Evolutionary conservation across 108 stramenopile genomes (phyloP).

Genomic region (Hondaea fermentalgiana): DNA sequence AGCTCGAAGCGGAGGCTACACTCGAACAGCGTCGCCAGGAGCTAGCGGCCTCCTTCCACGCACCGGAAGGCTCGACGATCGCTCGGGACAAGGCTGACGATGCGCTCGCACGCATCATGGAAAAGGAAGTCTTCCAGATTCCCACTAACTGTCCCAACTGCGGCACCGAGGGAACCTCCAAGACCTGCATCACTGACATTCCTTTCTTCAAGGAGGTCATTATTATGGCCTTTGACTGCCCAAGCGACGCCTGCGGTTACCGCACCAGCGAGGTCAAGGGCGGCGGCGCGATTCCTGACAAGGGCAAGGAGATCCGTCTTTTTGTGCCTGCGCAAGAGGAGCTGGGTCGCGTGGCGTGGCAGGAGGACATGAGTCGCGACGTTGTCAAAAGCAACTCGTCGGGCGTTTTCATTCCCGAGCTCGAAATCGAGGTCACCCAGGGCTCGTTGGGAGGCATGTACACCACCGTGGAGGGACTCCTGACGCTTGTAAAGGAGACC

Average conservation of each 20-base stretch:
- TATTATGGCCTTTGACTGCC: slow-evolving; percentile 73
- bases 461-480: slow-evolving; percentile 74
- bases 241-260: slow-evolving; percentile 65
- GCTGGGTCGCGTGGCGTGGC: neutral
- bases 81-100: neutral
- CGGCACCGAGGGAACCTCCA: slow-evolving; percentile 23
- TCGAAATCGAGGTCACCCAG: slow-evolving; percentile 49
- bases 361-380: slow-evolving; percentile 64
- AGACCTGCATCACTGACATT: slow-evolving; percentile 72
- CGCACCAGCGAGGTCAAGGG: slow-evolving; percentile 64
- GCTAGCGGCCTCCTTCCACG: neutral
- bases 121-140: slow-evolving; percentile 25
- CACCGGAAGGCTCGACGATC: neutral
- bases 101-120: neutral
- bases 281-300: slow-evolving; percentile 69
- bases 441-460: slow-evolving; percentile 70
- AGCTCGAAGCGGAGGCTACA: slow-evolving; percentile 3
- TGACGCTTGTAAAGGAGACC: slow-evolving; percentile 55
- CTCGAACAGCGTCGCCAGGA: neutral
- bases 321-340: slow-evolving; percentile 10
- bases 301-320: slow-evolving; percentile 59
- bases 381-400: slow-evolving; percentile 75
- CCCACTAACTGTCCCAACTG: slow-evolving; percentile 42
- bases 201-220: slow-evolving; percentile 89
- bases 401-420: slow-evolving; percentile 62